Evolutionary conservation across 768 basidiomycete genomes (phyloP), one percentile per base, ranked within the genome.

Genomic region (Wakefieldia striispora): DNA sequence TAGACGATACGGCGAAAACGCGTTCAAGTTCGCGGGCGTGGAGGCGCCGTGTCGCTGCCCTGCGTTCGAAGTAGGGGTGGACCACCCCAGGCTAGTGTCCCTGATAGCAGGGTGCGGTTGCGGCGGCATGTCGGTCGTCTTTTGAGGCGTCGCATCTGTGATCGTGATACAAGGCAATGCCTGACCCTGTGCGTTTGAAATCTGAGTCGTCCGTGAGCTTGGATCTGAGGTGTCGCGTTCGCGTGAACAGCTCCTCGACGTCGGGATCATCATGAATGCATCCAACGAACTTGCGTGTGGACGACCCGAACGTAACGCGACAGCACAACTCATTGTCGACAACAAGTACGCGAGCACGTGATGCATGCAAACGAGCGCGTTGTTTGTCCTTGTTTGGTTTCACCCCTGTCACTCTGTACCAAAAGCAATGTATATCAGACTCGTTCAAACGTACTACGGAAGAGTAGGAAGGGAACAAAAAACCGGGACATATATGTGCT

Each of bases 1-100:
- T 0, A 88, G 75, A 35, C 88, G 84, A 54, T 61, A 62, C 7
- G 37, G 43, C 2, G 42, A 37, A 34, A 16, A 33, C 13, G 29
- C 10, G 11, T 33, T 13, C 6, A 2, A 33, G 31, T n/a, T n/a
- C n/a, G n/a, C n/a, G n/a, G 13, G 31, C 7, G 31, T 33, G 8
- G 29, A 31, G 11, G 31, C 31, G 13, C 2, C 33, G 7, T 14
- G 0, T 5, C 33, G 33, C 3, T 16, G 14, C 6, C 14, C 33
- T 16, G 33, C 14, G 14, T 6, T 33, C 14, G 54, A 46, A 20
- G 54, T 43, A 13, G 53, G 47, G 6, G 47, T 59, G 4, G 37
- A 43, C 17, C 21, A 19, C 7, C 10, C 49, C 1, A 38, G 13
- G 31, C 13, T 9, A 9, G 13, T 27, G 2, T 2, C 1, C 6